Base-by-base conservation (phyloP, 2,329 filamentous ascomycete species). In the Calonectria henricotiae region DNA sequence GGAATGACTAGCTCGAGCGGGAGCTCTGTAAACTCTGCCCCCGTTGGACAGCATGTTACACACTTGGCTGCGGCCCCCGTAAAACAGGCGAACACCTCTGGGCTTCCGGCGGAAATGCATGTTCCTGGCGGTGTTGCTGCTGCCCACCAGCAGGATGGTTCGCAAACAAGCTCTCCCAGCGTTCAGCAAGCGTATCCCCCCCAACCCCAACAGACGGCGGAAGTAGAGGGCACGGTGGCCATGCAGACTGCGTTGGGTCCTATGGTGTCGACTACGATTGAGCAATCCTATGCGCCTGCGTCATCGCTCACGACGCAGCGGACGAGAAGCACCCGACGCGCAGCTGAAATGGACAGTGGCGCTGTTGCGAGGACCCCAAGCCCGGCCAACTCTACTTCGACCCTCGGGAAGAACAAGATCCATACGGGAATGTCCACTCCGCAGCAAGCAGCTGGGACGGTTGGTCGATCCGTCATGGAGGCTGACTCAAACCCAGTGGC, bases 151-250 rank as follows among this genome's bases (percentile, higher is more conserved):
- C 51, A 27, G 6, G 51, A 32, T 3, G 39, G 32, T 32, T 15
- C 35, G 13, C 13, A 20, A 5, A 23, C 51, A 9, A n/a, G 23
- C 4, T n/a, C 51, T 11, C 32, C 51, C n/a, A 17, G 7, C 27
- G 12, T 5, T 30, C 20, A 58, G 32, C 20, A 37, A 15, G 4
- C 11, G 2, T 13, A 55, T 8, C 32, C 23, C 51, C 32, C 32
- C n/a, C 23, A 4, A 12, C 51, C 32, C 32, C n/a, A 25, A 4
- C 12, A 17, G n/a, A 25, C 12, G 35, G 13, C 32, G 13, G 67
- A 69, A 43, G 27, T 69, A 25, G 62, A 65, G 13, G 67, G 62
- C n/a, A 58, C 25, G 4, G 62, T 60, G 17, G 46, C 54, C 5
- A 62, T 25, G 37, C 51, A 61, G 23, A 41, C 25, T 1, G 49